phyloP scores from a whole-genome alignment of 2,329 filamentous ascomycete species.

The Fusarium nygamai region DNA sequence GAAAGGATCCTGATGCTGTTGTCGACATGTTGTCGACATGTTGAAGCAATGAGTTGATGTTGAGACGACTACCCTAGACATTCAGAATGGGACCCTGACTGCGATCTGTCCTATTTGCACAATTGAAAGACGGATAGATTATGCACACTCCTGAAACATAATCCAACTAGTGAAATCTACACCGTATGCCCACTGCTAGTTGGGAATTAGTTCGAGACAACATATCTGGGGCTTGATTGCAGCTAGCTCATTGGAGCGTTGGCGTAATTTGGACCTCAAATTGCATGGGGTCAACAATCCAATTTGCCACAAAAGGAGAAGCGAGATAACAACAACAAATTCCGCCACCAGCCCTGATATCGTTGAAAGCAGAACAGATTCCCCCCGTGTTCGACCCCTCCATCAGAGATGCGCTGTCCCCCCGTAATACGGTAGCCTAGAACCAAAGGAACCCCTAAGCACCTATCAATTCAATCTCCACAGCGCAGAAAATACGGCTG shows the following conservation, averaged over 20 bases:
- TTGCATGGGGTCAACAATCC: background rate
- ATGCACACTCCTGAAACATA: background rate
- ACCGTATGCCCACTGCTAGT: background rate
- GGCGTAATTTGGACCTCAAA: background rate
- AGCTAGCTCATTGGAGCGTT: background rate
- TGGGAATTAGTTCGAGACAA: background rate
- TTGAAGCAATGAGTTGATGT: background rate
- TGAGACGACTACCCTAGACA: background rate
- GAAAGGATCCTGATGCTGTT: no score
- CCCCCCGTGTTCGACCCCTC: background rate
- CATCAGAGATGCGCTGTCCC: background rate
- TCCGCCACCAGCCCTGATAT: background rate
- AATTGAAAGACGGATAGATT: background rate
- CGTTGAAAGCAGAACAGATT: background rate
- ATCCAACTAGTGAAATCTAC: background rate
- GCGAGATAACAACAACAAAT: conserved; percentile 11
- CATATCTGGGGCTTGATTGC: background rate
- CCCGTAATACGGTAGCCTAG: background rate
- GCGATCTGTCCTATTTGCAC: background rate
- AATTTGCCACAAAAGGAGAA: conserved; percentile 21
- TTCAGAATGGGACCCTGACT: accelerated
- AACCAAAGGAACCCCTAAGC: background rate
- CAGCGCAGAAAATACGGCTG: background rate
- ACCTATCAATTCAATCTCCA: background rate
- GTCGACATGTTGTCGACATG: no score